phyloP scores from a whole-genome alignment of 2,329 filamentous ascomycete species.

The Penicillium carneum region DNA sequence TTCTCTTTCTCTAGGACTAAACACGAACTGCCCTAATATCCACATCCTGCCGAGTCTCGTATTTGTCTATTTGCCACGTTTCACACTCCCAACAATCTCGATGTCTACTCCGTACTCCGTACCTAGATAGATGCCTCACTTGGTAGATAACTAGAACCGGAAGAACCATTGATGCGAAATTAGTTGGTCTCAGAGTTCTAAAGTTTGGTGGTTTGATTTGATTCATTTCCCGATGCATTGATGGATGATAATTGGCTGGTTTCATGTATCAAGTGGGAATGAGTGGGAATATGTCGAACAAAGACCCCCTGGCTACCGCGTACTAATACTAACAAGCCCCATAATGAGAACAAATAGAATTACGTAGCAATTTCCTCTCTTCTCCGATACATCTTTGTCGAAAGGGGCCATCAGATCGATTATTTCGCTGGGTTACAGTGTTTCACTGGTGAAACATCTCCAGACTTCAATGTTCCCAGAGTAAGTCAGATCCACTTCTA shows the following conservation, averaged over 20 bases:
- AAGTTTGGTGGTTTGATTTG: background rate
- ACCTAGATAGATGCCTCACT: too few species aligned
- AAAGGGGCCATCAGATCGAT: background rate
- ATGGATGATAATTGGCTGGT: background rate
- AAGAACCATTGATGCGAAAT: constrained; percentile 8
- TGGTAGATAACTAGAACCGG: background rate
- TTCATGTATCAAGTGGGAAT: background rate
- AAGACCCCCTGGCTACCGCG: background rate
- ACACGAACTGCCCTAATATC: background rate
- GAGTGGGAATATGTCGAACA: background rate
- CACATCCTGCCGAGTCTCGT: background rate
- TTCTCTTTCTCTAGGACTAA: background rate
- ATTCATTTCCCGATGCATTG: constrained; percentile 1
- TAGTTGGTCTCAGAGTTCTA: background rate
- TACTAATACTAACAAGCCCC: background rate
- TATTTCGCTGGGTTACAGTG: background rate
- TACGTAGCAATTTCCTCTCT: background rate
- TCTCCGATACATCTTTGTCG: constrained; percentile 4
- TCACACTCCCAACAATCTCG: background rate
- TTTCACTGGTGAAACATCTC: constrained; percentile 14
- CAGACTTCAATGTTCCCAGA: background rate
- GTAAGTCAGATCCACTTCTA: constrained; percentile 16
- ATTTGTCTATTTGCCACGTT: background rate
- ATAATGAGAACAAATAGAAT: background rate
- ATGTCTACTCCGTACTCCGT: too few species aligned